Percentiles rank a stretch among this genome's conserved stretches.
Evolutionary conservation across 2,329 filamentous ascomycete species (phyloP).

Genomic region (Ophiostoma angusticollis): DNA sequence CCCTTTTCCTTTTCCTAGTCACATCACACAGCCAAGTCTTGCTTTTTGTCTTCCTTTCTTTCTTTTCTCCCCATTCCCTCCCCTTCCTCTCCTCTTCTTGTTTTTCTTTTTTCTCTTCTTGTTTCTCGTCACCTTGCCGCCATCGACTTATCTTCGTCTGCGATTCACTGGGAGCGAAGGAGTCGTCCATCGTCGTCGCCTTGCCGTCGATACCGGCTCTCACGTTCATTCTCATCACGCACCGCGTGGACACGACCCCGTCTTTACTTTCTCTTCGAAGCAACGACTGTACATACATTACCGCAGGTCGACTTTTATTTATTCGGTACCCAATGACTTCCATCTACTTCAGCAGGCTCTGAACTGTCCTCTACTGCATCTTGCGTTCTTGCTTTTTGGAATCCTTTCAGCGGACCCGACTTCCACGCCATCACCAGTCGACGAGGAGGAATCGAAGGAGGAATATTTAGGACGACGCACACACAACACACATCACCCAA

Average conservation of each 20-base stretch:
- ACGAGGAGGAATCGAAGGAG: too few relatives aligned
- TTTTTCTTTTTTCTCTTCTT: constrained; percentile 3
- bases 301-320: constrained; percentile 11
- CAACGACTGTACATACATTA: background rate
- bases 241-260: background rate
- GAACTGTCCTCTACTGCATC: constrained; percentile 28
- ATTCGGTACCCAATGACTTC: background rate
- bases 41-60: constrained; percentile 5
- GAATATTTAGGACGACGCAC: too few relatives aligned
- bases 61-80: constrained; percentile 11
- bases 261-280: background rate
- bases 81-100: constrained; percentile 2
- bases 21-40: too few relatives aligned
- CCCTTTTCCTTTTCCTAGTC: background rate
- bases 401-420: too few relatives aligned
- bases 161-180: background rate
- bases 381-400: constrained; percentile 3
- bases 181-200: background rate
- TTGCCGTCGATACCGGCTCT: background rate
- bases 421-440: too few relatives aligned
- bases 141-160: constrained; percentile 1
- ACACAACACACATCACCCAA: too few relatives aligned
- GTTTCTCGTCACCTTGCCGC: constrained; percentile 2
- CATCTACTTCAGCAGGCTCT: constrained; percentile 41
- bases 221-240: background rate